These are phyloP conservation scores for Cercospora sp. DNA, from an alignment of 2,329 filamentous ascomycete genomes.

Conservation along the genomic window DNA sequence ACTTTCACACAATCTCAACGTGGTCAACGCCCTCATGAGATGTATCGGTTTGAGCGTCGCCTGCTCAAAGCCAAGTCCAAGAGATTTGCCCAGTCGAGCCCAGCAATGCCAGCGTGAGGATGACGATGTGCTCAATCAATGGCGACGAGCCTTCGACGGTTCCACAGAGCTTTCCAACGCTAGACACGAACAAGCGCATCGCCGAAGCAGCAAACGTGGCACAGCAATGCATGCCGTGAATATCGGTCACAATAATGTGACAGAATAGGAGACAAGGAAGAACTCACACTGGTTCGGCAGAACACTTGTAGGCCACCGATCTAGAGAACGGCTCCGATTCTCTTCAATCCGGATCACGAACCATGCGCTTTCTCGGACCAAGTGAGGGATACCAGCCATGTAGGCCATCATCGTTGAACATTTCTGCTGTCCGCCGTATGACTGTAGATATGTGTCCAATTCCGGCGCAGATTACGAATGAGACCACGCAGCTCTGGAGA, in stretches of 20 bases:
- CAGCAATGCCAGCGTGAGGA: not conserved
- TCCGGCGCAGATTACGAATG: not conserved
- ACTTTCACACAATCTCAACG: not conserved
- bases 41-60: not conserved
- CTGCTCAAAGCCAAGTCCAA: not conserved
- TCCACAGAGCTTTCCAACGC: not conserved
- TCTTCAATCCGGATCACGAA: not conserved
- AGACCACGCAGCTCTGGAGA: not conserved
- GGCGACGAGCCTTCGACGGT: not conserved
- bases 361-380: not conserved
- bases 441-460: not conserved
- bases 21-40: not conserved
- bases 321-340: not conserved
- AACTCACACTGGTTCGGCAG: not conserved
- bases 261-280: not conserved
- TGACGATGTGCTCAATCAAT: not conserved
- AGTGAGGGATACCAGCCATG: not conserved
- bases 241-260: not conserved
- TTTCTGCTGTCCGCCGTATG: not conserved
- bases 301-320: not conserved
- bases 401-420: not conserved
- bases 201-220: not conserved
- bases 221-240: not conserved
- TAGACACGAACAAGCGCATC: not conserved
- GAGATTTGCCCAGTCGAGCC: not conserved